A percentile compares a stretch with the other conserved stretches of the same genome.
Evolutionary conservation across 129 eudicot species (phyloP).

Genomic region (Calendula officinalis): DNA sequence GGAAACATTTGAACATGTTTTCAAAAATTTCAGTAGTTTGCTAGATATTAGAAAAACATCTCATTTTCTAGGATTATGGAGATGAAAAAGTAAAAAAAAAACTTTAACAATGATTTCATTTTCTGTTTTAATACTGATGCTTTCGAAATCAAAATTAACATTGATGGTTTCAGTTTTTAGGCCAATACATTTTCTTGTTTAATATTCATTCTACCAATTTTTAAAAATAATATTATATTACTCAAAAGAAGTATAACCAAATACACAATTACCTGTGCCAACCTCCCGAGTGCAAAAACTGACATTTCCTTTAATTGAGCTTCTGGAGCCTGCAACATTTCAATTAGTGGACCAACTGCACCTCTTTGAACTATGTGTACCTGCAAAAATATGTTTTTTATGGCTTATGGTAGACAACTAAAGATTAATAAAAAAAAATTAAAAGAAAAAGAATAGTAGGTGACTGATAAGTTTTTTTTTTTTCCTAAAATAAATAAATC

Average conservation of each 20-base stretch:
- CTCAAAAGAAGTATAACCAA: not conserved
- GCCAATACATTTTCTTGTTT: constrained; percentile 32
- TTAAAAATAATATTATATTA: too few relatives aligned
- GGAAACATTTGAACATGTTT: too few relatives aligned
- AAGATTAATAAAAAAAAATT: constrained; percentile 1
- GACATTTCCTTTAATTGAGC: constrained; percentile 88
- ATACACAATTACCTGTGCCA: constrained; percentile 71
- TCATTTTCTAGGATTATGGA: too few relatives aligned
- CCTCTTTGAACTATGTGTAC: constrained; percentile 98
- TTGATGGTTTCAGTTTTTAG: not conserved
- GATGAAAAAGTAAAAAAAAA: too few relatives aligned
- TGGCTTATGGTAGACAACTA: not conserved
- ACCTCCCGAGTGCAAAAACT: constrained; percentile 95
- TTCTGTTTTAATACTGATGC: too few relatives aligned
- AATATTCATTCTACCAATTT: too few relatives aligned
- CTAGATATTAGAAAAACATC: too few relatives aligned
- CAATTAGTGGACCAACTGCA: constrained; percentile 81
- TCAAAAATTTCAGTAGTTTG: too few relatives aligned
- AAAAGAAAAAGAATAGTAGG: not conserved
- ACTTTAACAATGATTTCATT: too few relatives aligned
- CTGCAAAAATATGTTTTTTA: constrained; percentile 38
- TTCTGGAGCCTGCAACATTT: constrained; percentile 78
- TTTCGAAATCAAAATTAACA: too few relatives aligned
- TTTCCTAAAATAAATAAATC: too few relatives aligned
- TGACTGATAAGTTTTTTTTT: not conserved